A percentile compares a stretch with the other conserved stretches of the same genome.
Conservation (phyloP, 2,329 filamentous ascomycete species). For the Penicillium sp. region DNA sequence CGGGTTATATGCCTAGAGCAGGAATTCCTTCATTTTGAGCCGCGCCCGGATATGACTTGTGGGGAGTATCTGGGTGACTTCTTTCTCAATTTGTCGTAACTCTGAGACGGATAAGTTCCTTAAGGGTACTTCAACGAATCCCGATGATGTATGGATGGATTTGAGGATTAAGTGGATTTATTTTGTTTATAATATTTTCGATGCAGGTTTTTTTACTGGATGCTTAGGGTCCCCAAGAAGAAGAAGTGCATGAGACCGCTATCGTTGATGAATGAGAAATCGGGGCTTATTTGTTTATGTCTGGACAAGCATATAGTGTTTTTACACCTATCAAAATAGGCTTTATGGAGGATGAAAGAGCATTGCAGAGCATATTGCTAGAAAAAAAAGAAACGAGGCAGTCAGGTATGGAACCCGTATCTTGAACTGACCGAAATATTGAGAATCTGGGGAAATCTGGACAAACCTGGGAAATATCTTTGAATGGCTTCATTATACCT, state of each 20-base stretch:
- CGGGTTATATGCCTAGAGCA: background rate
- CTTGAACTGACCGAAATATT: too few relatives aligned
- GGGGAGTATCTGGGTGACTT: slow-evolving; percentile 6
- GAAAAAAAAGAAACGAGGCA: too few relatives aligned
- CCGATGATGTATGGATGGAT: slow-evolving; percentile 7
- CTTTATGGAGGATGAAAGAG: too few relatives aligned
- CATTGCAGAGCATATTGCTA: too few relatives aligned
- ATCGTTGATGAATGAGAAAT: background rate
- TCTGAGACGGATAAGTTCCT: slow-evolving; percentile 9
- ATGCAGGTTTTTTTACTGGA: slow-evolving; percentile 12
- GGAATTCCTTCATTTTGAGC: slow-evolving; percentile 5
- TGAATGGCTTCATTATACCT: too few relatives aligned
- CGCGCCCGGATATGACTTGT: slow-evolving; percentile 5
- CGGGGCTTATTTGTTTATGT: background rate
- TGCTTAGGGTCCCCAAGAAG: slow-evolving; percentile 11
- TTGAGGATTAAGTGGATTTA: slow-evolving; percentile 17
- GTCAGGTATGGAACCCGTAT: too few relatives aligned
- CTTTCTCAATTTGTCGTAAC: slow-evolving; percentile 6
- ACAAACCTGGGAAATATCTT: too few relatives aligned
- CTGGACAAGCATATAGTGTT: too few relatives aligned
- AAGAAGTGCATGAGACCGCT: background rate
- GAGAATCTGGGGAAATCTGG: too few relatives aligned
- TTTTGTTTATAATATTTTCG: slow-evolving; percentile 7
- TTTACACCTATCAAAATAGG: too few relatives aligned
- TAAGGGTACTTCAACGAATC: background rate